Conservation (phyloP, 1,284 basidiomycete genomes). For the Trichosporon sp. region DNA sequence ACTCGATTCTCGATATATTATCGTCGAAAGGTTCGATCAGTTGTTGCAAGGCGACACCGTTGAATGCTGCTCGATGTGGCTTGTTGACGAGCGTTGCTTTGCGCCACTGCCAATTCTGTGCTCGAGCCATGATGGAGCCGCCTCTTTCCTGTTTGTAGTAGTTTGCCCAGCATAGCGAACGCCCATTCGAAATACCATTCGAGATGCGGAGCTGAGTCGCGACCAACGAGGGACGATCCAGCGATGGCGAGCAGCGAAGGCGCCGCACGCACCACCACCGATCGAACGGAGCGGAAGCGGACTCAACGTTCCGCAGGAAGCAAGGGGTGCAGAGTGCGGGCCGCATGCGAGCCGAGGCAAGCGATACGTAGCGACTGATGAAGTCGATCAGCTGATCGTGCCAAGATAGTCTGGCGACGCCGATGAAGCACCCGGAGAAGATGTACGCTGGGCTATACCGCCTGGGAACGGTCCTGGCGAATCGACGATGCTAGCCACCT, state of each 20-base stretch:
- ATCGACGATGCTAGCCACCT: too few relatives aligned
- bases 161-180: too few relatives aligned
- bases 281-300: neutral
- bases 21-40: neutral
- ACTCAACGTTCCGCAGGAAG: too few relatives aligned
- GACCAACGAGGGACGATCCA: too few relatives aligned
- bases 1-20: neutral
- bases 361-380: neutral
- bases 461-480: too few relatives aligned
- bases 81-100: neutral
- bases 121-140: neutral
- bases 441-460: too few relatives aligned
- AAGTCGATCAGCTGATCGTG: neutral
- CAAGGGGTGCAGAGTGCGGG: too few relatives aligned
- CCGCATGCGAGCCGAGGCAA: neutral
- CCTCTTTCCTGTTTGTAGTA: neutral
- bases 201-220: too few relatives aligned
- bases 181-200: too few relatives aligned
- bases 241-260: neutral
- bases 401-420: neutral
- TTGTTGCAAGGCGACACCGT: neutral
- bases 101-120: neutral
- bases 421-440: neutral
- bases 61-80: neutral
- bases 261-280: too few relatives aligned